A percentile compares a stretch with the other conserved stretches of the same genome.
Conservation (phyloP, 495 filamentous ascomycete species). For the Aspergillus haitiensis region DNA sequence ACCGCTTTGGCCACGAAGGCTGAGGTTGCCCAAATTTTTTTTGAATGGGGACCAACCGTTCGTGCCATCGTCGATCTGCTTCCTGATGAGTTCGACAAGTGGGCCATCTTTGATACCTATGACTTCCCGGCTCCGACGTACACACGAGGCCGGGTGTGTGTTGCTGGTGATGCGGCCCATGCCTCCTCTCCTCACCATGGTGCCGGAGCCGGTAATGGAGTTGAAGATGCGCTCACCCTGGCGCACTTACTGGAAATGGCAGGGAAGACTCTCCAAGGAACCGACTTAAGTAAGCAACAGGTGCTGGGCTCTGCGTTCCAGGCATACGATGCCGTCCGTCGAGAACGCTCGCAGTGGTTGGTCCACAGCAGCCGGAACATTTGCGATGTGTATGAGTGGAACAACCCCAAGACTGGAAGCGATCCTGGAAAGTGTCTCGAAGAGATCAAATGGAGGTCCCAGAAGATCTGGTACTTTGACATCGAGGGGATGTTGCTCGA, state of each 20-base stretch:
- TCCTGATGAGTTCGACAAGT: conserved; percentile 48
- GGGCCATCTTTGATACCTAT: conserved; percentile 56
- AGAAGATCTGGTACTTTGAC: conserved; percentile 38
- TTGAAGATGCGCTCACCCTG: conserved; percentile 51
- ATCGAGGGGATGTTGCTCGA: conserved; percentile 32
- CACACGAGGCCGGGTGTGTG: conserved; percentile 33
- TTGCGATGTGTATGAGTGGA: conserved; percentile 22
- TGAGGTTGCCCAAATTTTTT: conserved; percentile 31
- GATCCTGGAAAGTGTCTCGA: conserved; percentile 25
- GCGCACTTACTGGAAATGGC: conserved; percentile 30
- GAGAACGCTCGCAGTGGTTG: conserved; percentile 27
- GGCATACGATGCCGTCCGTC: conserved; percentile 20
- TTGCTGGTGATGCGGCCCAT: conserved; percentile 52
- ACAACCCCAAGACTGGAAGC: conserved; percentile 15
- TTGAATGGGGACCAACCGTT: conserved; percentile 35
- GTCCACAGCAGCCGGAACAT: conserved; percentile 28
- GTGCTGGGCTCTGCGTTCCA: conserved; percentile 16
- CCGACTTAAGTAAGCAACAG: not conserved
- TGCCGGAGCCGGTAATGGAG: conserved; percentile 52
- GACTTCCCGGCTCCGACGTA: conserved; percentile 46
- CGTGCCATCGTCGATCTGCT: conserved; percentile 41
- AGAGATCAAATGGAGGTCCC: conserved; percentile 30
- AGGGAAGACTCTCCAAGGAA: not conserved
- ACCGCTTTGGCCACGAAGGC: conserved; percentile 17
- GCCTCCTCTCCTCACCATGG: conserved; percentile 47